Percentiles rank a stretch among this genome's conserved stretches.
Conservation (phyloP, 371 early-diverging fungal genomes). For the Mucor irregularis region DNA sequence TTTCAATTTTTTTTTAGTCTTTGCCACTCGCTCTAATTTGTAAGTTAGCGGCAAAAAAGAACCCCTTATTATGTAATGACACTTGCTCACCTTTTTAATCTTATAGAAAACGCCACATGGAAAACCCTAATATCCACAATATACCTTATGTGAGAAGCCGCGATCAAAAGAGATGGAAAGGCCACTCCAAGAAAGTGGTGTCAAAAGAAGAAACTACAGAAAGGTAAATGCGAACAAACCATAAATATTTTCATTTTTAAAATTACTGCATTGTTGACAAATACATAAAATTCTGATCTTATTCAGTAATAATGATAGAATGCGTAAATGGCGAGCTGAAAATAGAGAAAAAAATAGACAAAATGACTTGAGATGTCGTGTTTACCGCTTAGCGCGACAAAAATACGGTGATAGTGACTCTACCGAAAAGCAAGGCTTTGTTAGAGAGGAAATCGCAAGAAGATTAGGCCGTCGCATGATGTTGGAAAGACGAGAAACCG, state of each 20-base stretch:
- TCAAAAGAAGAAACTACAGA: slow-evolving; percentile 55
- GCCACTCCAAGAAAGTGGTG: slow-evolving; percentile 54
- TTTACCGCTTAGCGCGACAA: slow-evolving; percentile 66
- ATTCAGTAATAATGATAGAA: slow-evolving; percentile 35
- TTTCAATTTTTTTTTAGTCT: slow-evolving; percentile 24
- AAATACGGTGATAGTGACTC: slow-evolving; percentile 63
- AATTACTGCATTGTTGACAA: slow-evolving; percentile 13
- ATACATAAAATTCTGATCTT: slow-evolving; percentile 20
- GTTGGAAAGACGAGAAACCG: slow-evolving; percentile 20
- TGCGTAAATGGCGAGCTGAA: slow-evolving; percentile 69
- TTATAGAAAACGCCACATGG: slow-evolving; percentile 38
- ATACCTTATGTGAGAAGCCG: slow-evolving; percentile 56
- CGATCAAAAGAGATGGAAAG: slow-evolving; percentile 60
- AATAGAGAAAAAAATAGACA: slow-evolving; percentile 65
- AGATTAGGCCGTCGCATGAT: slow-evolving; percentile 39
- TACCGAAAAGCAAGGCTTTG: slow-evolving; percentile 60
- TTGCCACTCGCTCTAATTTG: slow-evolving; percentile 53
- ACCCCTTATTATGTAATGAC: not conserved
- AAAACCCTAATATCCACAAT: slow-evolving; percentile 42
- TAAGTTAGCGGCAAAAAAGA: slow-evolving; percentile 30
- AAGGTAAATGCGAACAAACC: slow-evolving; percentile 35
- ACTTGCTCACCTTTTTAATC: not conserved
- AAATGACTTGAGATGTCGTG: slow-evolving; percentile 72
- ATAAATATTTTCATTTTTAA: slow-evolving; percentile 17
- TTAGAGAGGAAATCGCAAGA: slow-evolving; percentile 61